Conservation (phyloP, 1,284 basidiomycete genomes). For the Sporisorium exsertum region DNA sequence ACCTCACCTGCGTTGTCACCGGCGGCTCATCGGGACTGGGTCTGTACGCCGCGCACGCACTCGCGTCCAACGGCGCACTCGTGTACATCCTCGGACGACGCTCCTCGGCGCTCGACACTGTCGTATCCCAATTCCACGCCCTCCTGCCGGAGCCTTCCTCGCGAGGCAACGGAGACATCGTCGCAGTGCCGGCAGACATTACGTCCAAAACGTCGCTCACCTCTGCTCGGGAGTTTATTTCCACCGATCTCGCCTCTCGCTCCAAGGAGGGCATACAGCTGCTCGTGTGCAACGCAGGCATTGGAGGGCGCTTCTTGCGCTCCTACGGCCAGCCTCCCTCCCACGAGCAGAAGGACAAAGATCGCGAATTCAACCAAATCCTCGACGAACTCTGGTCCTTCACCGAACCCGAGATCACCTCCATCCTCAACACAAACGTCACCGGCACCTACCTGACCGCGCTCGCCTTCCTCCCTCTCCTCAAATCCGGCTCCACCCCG, state of each 20-base stretch:
- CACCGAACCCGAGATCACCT: conserved; percentile 22
- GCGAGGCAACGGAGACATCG: conserved; percentile 12
- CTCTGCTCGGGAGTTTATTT: conserved; percentile 16
- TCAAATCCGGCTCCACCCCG: conserved; percentile 17
- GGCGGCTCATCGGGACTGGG: conserved; percentile 49
- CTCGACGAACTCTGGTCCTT: conserved; percentile 47
- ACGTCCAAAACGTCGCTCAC: conserved; percentile 37
- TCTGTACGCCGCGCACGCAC: conserved; percentile 47
- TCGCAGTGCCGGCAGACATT: conserved; percentile 38
- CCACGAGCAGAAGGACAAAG: conserved; percentile 3
- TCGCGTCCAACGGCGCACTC: conserved; percentile 47
- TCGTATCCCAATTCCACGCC: conserved; percentile 16
- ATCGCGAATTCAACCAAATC: conserved; percentile 26
- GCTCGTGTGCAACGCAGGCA: conserved; percentile 47
- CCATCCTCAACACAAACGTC: conserved; percentile 44
- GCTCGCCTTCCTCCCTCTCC: conserved; percentile 37
- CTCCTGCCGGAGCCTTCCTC: conserved; percentile 4
- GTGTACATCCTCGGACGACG: conserved; percentile 55
- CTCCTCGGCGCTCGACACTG: conserved; percentile 19
- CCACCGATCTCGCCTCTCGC: conserved; percentile 13
- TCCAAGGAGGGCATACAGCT: conserved; percentile 27
- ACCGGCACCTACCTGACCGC: conserved; percentile 48
- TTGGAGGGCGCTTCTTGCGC: conserved; percentile 33
- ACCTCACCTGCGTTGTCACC: conserved; percentile 38
- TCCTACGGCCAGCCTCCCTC: conserved; percentile 19